phyloP scores from a whole-genome alignment of 2,329 filamentous ascomycete genomes.

The Ophiostoma sp. region DNA sequence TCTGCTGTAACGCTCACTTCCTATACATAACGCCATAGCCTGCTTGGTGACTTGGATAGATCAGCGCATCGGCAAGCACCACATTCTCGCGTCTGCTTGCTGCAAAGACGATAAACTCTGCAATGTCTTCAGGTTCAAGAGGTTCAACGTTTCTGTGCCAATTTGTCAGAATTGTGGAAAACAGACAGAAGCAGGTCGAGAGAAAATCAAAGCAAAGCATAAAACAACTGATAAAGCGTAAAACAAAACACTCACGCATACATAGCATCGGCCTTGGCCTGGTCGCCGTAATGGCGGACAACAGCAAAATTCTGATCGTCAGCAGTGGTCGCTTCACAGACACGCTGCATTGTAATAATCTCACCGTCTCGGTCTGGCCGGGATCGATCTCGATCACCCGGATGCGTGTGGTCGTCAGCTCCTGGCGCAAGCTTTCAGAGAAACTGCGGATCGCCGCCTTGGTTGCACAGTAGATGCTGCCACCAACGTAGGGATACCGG shows the following conservation, averaged over 20 bases:
- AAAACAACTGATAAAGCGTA: too few relatives aligned
- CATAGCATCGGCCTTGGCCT: conserved; percentile 81
- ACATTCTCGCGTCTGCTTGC: conserved; percentile 83
- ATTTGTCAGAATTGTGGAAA: background rate
- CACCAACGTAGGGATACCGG: conserved; percentile 76
- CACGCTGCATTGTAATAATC: background rate
- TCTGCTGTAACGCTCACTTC: background rate
- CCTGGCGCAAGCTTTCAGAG: conserved; percentile 74
- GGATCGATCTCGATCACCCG: conserved; percentile 85
- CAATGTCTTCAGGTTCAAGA: conserved; percentile 83
- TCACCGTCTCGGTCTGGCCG: conserved; percentile 79
- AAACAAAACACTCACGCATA: conserved; percentile 60
- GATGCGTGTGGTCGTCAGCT: conserved; percentile 74
- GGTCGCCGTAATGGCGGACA: conserved; percentile 86
- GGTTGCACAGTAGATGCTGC: conserved; percentile 87
- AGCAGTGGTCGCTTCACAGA: background rate
- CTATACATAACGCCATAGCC: conserved; percentile 1
- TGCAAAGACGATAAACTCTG: conserved; percentile 82
- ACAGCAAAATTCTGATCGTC: conserved; percentile 62
- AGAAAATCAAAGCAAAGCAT: too few relatives aligned
- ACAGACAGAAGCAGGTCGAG: background rate
- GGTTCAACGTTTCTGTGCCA: conserved; percentile 63
- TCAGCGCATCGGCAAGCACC: conserved; percentile 77
- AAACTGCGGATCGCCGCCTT: conserved; percentile 85
- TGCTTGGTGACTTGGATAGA: conserved; percentile 84